phyloP scores from a whole-genome alignment of 1,284 basidiomycete genomes.

The Puccinia coronata region DNA sequence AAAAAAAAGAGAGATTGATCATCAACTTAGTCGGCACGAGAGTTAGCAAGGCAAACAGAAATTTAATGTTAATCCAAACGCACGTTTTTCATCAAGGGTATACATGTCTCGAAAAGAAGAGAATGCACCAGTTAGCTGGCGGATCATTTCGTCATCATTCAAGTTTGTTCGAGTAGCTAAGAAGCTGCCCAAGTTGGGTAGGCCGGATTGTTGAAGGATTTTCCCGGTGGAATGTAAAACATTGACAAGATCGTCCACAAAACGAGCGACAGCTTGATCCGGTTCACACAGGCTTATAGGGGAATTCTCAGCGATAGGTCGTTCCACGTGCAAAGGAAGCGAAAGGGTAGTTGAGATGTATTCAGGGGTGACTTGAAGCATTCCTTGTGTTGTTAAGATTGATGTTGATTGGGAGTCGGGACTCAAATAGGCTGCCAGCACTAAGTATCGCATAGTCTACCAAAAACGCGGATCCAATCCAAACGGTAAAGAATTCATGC shows the following conservation, averaged over 20 bases:
- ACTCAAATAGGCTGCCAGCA: slow-evolving; percentile 32
- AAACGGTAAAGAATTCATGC: not conserved
- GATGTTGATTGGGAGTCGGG: slow-evolving; percentile 6
- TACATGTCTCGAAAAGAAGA: slow-evolving; percentile 42
- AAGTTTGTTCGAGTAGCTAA: slow-evolving; percentile 19
- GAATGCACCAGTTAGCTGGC: slow-evolving; percentile 28
- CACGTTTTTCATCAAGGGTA: slow-evolving; percentile 30
- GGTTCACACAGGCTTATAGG: slow-evolving; percentile 36
- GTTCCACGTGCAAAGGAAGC: slow-evolving; percentile 39
- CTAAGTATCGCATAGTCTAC: slow-evolving; percentile 41
- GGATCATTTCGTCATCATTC: slow-evolving; percentile 38
- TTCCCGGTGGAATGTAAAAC: slow-evolving; percentile 30
- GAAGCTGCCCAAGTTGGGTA: slow-evolving; percentile 44
- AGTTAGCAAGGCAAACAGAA: not conserved
- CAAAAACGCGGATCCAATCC: not conserved
- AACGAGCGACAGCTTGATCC: slow-evolving; percentile 2
- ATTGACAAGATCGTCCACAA: slow-evolving; percentile 25
- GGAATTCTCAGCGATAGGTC: slow-evolving; percentile 26
- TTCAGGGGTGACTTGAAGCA: slow-evolving; percentile 37
- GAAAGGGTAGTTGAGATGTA: slow-evolving; percentile 28
- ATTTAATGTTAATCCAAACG: not conserved
- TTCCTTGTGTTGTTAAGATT: slow-evolving; percentile 35
- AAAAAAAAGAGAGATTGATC: not conserved
- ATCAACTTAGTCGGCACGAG: not conserved
- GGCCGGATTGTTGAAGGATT: slow-evolving; percentile 22